Evolutionary conservation across 805 yeast species (phyloP), one percentile per base, ranked within the genome.

Genomic region (Wickerhamiella cacticola): DNA sequence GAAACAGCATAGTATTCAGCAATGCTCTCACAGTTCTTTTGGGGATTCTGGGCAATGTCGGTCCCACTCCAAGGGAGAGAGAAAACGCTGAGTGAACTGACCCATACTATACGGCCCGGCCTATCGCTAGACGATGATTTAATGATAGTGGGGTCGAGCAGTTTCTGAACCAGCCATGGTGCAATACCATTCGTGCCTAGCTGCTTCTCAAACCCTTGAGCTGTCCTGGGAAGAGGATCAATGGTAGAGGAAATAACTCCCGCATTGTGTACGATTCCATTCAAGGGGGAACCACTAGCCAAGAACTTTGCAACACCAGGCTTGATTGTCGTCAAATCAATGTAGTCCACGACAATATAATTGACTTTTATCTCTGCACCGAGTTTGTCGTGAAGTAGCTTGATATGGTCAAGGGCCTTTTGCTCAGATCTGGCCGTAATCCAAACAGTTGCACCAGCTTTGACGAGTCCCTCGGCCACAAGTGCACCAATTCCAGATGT

Each of bases 161-260:
- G 40, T 45, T 62, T 63, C 50, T 70, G 66, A 19, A 73, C 56
- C 23, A 71, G 53, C 38, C 64, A 69, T 31, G 71, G 73, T 5
- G 70, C 76, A 15, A 74, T 48, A n/a, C 55, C 64, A 53, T 72
- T 73, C 12, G 68, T 64, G 5, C 74, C 77, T 41, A 71, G 60
- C 48, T 68, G 72, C 33, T 64, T 44, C 46, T 73, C 76, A 48
- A 60, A 67, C 3, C 72, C 74, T 56, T 72, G 74, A 4, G 57
- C 50, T 2, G 74, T 63, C n/a, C n/a, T n/a, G n/a, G n/a, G n/a
- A 22, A 49, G 50, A 7, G 67, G 52, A 0, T 65, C 68, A 22
- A 42, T 44, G 3, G 72, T 68, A 2, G 70, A 42, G 24, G 25
- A 25, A 56, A 55, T 52, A 12, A 54, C 51, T 13, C 60, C 61